A percentile compares a stretch with the other conserved stretches of the same genome.
Conservation (phyloP, 1,284 basidiomycete genomes). For the Papiliotrema laurentii region DNA sequence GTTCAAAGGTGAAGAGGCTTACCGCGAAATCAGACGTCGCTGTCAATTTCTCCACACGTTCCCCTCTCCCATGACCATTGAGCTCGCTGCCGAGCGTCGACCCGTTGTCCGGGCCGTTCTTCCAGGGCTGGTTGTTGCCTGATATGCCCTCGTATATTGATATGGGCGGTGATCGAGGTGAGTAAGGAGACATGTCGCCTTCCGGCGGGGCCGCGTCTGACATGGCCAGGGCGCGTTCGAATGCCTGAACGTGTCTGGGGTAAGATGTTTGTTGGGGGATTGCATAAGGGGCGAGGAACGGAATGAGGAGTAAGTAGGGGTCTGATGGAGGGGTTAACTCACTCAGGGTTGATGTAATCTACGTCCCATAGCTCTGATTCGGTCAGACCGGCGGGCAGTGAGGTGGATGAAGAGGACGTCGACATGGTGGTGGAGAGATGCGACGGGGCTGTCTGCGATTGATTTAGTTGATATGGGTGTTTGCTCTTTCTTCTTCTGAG, state of each 20-base stretch:
- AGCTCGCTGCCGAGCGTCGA: constrained; percentile 2
- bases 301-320: neutral
- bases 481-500: no score
- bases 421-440: constrained; percentile 1
- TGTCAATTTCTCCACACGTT: constrained; percentile 67
- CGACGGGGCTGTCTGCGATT: neutral
- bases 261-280: neutral
- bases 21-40: constrained; percentile 84
- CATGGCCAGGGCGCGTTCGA: constrained; percentile 40
- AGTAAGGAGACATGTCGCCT: constrained; percentile 29
- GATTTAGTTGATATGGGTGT: no score
- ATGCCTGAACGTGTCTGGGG: constrained; percentile 41
- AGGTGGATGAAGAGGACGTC: neutral
- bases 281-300: neutral
- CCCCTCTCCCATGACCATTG: constrained; percentile 24
- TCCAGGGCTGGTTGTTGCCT: constrained; percentile 17
- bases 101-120: constrained; percentile 30
- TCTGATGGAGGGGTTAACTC: no score
- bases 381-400: neutral
- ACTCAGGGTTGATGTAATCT: constrained; percentile 71
- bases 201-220: constrained; percentile 28
- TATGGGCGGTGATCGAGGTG: constrained; percentile 25
- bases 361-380: constrained; percentile 38
- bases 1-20: constrained; percentile 8
- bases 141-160: neutral